Conservation (phyloP, 148 eudicot genomes). For the Bassia scoparia region DNA sequence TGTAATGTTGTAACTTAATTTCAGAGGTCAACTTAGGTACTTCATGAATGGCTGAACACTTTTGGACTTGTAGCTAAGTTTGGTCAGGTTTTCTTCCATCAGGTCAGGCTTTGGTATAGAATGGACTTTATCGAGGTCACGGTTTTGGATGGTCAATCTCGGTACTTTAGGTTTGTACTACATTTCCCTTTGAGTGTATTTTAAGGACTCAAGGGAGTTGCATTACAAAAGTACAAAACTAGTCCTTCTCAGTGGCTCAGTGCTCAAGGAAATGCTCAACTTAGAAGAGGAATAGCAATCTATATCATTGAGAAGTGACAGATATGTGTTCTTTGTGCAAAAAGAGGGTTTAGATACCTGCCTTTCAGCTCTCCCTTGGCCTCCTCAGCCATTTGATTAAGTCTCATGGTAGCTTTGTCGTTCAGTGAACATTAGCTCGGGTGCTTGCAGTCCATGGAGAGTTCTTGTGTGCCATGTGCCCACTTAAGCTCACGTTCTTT, state of each 20-base stretch:
- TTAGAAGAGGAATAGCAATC: not conserved
- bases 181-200: too few relatives aligned
- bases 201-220: too few relatives aligned
- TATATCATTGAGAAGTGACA: too few relatives aligned
- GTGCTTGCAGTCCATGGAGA: slow-evolving; percentile 81
- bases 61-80: not conserved
- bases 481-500: slow-evolving; percentile 88
- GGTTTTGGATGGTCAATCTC: not conserved
- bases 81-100: not conserved
- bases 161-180: too few relatives aligned
- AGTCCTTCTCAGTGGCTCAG: not conserved
- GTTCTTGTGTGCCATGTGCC: slow-evolving; percentile 96
- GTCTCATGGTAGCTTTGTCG: slow-evolving; percentile 58
- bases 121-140: too few relatives aligned
- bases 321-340: not conserved
- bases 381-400: slow-evolving; percentile 93
- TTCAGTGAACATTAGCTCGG: slow-evolving; percentile 66
- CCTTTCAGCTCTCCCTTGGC: slow-evolving; percentile 92
- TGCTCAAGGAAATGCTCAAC: not conserved
- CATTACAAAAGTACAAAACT: too few relatives aligned
- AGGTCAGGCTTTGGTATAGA: not conserved
- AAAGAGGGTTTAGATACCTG: slow-evolving; percentile 36
- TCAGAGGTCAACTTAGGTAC: too few relatives aligned
- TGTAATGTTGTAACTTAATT: too few relatives aligned
- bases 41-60: too few relatives aligned